Evolutionary conservation across 148 eudicot genomes (phyloP).

Genomic region (Rhododendron kiyosumense): DNA sequence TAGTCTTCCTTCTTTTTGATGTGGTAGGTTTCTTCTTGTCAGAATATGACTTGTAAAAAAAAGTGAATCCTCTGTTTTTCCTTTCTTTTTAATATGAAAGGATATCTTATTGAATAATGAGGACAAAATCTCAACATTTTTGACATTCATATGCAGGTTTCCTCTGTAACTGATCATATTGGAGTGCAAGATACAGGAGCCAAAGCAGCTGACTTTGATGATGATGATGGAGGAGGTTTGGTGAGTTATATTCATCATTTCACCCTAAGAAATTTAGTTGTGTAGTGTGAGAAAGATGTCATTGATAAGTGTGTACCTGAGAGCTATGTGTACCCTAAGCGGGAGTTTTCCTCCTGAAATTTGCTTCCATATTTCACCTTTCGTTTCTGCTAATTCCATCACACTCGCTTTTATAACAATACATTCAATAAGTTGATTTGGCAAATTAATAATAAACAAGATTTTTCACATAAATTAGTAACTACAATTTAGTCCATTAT

Average conservation of each 20-base stretch:
- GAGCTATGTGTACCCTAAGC: neutral
- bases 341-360: neutral
- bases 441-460: neutral
- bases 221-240: conserved; percentile 99
- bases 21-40: neutral
- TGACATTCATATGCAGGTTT: conserved; percentile 42
- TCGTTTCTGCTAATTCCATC: neutral
- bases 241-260: conserved; percentile 38
- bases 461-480: neutral
- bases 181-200: conserved; percentile 74
- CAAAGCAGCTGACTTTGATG: conserved; percentile 89
- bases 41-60: neutral
- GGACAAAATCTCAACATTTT: neutral
- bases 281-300: neutral
- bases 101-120: neutral
- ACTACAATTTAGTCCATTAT: neutral
- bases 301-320: neutral
- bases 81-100: neutral
- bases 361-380: neutral
- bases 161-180: conserved; percentile 85
- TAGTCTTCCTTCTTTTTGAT: neutral
- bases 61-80: neutral
- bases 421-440: neutral
- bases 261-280: neutral
- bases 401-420: neutral